A percentile compares a stretch with the other conserved stretches of the same genome.
Evolutionary conservation across 345 rosid species (phyloP).

Genomic region (Citrus sinensis): DVS_A1.0 CM039168.1:23008001-23008500

Average conservation of each 20-base stretch:
- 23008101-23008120: no score
- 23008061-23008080: not conserved
- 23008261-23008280: no score
- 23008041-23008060: not conserved
- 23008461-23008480: not conserved
- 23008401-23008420: slow-evolving; percentile 89
- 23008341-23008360: not conserved
- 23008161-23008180: no score
- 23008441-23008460: slow-evolving; percentile 93
- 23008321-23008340: no score
- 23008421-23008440: slow-evolving; percentile 97
- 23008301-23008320: no score
- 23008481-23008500: not conserved
- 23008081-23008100: not conserved
- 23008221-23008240: not conserved
- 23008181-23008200: no score
- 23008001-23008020: no score
- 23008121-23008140: no score
- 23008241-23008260: no score
- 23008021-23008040: not conserved
- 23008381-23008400: slow-evolving; percentile 98
- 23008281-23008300: no score
- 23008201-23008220: not conserved
- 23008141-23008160: no score
- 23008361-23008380: slow-evolving; percentile 46